Percentiles rank a stretch among this genome's conserved stretches.
Evolutionary conservation across 257 asterid species (phyloP).

Genomic region (Hygrophila difformis): DNA sequence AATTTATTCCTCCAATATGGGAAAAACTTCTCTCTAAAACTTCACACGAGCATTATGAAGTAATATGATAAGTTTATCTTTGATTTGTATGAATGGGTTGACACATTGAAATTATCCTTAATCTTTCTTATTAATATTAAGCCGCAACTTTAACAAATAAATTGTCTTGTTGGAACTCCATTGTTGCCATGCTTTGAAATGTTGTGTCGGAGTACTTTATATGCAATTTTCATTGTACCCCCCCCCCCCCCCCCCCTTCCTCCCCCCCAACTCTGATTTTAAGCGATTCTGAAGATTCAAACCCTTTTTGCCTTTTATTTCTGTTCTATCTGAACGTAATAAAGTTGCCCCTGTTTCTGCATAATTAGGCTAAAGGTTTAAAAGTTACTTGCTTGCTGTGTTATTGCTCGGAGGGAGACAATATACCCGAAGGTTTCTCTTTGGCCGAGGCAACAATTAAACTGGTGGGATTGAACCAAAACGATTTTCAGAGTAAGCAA

Average conservation of each 20-base stretch:
- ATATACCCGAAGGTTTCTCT: conserved; percentile 77
- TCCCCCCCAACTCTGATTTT: too few relatives aligned
- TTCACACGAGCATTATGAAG: too few relatives aligned
- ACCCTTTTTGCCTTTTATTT: not conserved
- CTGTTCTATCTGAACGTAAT: not conserved
- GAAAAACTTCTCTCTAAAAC: too few relatives aligned
- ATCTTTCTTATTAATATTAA: too few relatives aligned
- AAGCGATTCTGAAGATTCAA: not conserved
- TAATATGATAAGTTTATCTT: too few relatives aligned
- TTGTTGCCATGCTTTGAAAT: too few relatives aligned
- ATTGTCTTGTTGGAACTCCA: too few relatives aligned
- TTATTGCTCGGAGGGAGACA: conserved; percentile 99
- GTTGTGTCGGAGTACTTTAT: too few relatives aligned
- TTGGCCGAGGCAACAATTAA: conserved; percentile 78
- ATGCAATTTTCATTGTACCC: not conserved
- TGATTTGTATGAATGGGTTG: too few relatives aligned
- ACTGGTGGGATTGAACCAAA: conserved; percentile 37
- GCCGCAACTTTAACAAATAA: too few relatives aligned
- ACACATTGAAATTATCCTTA: too few relatives aligned
- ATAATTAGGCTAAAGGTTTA: conserved; percentile 71
- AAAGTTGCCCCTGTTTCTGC: not conserved
- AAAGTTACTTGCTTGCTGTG: conserved; percentile 84
- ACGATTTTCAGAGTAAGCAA: conserved; percentile 43
- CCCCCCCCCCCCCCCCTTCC: too few relatives aligned
- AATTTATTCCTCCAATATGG: not conserved